Evolutionary conservation across 176 grass and related monocot genomes (phyloP).

Genomic region (Microstegium vimineum): DNA sequence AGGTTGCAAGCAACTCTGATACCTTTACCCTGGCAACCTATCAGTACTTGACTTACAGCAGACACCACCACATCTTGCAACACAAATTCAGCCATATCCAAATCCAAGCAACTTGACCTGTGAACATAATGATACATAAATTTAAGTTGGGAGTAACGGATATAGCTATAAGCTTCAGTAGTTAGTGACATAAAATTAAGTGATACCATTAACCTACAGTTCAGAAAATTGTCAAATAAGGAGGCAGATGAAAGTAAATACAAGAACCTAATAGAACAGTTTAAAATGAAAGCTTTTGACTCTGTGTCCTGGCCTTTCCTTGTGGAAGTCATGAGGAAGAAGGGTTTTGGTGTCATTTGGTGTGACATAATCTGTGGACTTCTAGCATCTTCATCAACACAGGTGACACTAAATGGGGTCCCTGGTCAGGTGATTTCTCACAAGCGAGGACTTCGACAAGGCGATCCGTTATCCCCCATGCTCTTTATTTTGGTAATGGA

Average conservation of each 20-base stretch:
- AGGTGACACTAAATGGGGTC: too few relatives aligned
- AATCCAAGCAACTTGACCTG: constrained; percentile 72
- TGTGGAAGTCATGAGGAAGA: too few relatives aligned
- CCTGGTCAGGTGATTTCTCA: too few relatives aligned
- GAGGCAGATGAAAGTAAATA: not conserved
- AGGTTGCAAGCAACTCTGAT: constrained; percentile 63
- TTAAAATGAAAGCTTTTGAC: too few relatives aligned
- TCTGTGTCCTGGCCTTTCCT: too few relatives aligned
- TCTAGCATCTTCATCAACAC: too few relatives aligned
- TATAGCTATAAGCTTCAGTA: constrained; percentile 18
- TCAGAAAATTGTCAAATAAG: constrained; percentile 17
- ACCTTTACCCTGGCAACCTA: constrained; percentile 75
- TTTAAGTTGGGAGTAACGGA: not conserved
- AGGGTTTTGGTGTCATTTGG: too few relatives aligned
- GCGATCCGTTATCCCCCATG: too few relatives aligned
- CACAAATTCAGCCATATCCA: constrained; percentile 89
- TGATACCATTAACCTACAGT: not conserved
- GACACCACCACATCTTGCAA: constrained; percentile 64
- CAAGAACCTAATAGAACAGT: constrained; percentile 5
- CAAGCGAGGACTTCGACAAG: too few relatives aligned
- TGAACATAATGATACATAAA: not conserved
- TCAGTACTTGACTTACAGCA: constrained; percentile 80
- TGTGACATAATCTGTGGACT: too few relatives aligned
- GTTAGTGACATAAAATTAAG: not conserved
- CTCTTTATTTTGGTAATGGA: too few relatives aligned